phyloP scores from a whole-genome alignment of 164 flowering plant species.

The Euptelea pleiosperma region DNA sequence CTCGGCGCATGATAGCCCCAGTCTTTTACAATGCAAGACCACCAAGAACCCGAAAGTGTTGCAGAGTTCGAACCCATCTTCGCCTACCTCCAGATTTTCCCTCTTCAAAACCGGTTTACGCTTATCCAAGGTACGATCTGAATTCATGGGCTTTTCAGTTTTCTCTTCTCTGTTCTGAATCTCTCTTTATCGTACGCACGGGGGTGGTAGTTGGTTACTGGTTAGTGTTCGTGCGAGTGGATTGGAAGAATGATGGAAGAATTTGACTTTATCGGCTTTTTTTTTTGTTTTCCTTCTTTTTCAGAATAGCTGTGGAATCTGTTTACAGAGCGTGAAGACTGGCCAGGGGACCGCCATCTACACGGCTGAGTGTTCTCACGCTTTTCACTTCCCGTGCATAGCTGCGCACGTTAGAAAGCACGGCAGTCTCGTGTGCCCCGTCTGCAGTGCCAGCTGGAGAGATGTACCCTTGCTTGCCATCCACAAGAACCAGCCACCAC shows the following conservation, averaged over 20 bases:
- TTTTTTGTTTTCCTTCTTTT: slow-evolving; percentile 5
- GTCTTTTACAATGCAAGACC: slow-evolving; percentile 52
- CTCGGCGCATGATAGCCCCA: slow-evolving; percentile 35
- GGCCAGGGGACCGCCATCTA: slow-evolving; percentile 87
- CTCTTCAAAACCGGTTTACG: slow-evolving; percentile 71
- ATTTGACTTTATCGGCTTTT: not conserved
- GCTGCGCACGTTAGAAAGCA: slow-evolving; percentile 57
- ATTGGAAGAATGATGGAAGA: slow-evolving; percentile 10
- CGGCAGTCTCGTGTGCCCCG: slow-evolving; percentile 64
- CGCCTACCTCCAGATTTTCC: slow-evolving; percentile 65
- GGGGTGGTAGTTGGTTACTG: slow-evolving; percentile 5
- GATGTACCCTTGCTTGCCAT: slow-evolving; percentile 68
- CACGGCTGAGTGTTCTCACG: slow-evolving; percentile 86
- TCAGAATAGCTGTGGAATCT: slow-evolving; percentile 84
- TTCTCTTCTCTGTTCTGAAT: not conserved
- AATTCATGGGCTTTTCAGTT: not conserved
- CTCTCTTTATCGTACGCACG: slow-evolving; percentile 8
- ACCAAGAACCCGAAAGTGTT: slow-evolving; percentile 32
- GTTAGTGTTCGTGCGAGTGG: slow-evolving; percentile 8
- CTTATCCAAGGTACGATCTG: slow-evolving; percentile 48
- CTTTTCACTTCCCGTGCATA: slow-evolving; percentile 89
- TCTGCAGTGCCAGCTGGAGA: slow-evolving; percentile 65
- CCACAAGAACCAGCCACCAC: slow-evolving; percentile 29
- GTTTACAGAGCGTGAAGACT: slow-evolving; percentile 71
- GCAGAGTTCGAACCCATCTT: slow-evolving; percentile 45